Conservation (phyloP, 2,329 filamentous ascomycete species). For the Tolypocladium paradoxum region DNA sequence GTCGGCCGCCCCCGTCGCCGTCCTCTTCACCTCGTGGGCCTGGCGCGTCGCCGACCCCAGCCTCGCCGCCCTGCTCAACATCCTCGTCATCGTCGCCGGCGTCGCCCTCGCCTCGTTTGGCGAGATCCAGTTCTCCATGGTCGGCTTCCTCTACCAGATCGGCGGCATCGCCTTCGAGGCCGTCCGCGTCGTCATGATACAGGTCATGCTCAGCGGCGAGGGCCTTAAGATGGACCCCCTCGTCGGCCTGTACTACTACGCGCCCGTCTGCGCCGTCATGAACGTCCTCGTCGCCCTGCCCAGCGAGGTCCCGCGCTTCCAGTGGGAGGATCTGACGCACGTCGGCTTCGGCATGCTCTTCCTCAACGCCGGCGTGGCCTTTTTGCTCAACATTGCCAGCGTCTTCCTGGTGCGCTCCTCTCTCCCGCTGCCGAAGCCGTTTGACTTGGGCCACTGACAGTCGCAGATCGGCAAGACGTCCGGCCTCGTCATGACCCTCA, state of each 20-base stretch:
- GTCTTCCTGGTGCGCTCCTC: slow-evolving; percentile 63
- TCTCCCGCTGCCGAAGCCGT: background rate
- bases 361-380: slow-evolving; percentile 67
- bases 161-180: slow-evolving; percentile 74
- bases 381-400: slow-evolving; percentile 71
- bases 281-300: slow-evolving; percentile 61
- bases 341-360: slow-evolving; percentile 56
- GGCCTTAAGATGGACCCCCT: slow-evolving; percentile 82
- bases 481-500: slow-evolving; percentile 73
- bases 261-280: slow-evolving; percentile 72
- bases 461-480: slow-evolving; percentile 76
- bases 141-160: slow-evolving; percentile 58
- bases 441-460: slow-evolving; percentile 4
- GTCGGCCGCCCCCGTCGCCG: slow-evolving; percentile 56
- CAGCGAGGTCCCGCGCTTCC: slow-evolving; percentile 57
- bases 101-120: slow-evolving; percentile 44
- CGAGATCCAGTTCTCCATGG: slow-evolving; percentile 57
- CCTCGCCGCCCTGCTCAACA: slow-evolving; percentile 32
- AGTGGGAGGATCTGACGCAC: slow-evolving; percentile 52
- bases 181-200: slow-evolving; percentile 73
- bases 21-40: slow-evolving; percentile 54
- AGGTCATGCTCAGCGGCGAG: slow-evolving; percentile 65
- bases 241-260: slow-evolving; percentile 83
- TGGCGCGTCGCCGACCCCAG: slow-evolving; percentile 40
- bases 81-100: slow-evolving; percentile 40